Conservation (phyloP, 495 filamentous ascomycete species). For the Tuber microsphaerosporum region DNA sequence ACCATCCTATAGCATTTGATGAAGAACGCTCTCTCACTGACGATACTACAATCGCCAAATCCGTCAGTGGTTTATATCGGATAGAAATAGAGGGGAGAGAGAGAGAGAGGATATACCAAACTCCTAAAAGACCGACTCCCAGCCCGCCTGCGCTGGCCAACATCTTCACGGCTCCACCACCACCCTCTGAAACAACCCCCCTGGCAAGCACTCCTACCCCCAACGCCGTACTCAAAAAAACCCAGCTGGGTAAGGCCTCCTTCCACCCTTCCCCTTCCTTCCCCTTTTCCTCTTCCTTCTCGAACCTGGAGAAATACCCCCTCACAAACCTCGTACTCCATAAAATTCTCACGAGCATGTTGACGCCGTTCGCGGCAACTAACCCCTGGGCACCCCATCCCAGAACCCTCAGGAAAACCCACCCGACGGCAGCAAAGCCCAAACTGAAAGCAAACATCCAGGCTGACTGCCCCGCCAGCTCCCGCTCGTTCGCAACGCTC, state of each 20-base stretch:
- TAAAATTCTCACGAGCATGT: slow-evolving; percentile 71
- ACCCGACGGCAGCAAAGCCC: slow-evolving; percentile 65
- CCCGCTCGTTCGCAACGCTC: slow-evolving; percentile 61
- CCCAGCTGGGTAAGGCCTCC: slow-evolving; percentile 36
- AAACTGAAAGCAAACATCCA: slow-evolving; percentile 77
- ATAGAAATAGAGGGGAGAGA: slow-evolving; percentile 27
- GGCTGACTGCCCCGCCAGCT: slow-evolving; percentile 65
- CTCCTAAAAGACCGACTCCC: slow-evolving; percentile 47
- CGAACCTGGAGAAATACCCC: slow-evolving; percentile 52
- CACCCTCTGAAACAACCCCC: slow-evolving; percentile 30
- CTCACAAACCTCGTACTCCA: slow-evolving; percentile 72
- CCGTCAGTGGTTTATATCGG: slow-evolving; percentile 43
- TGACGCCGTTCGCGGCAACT: slow-evolving; percentile 75
- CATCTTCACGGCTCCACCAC: slow-evolving; percentile 49
- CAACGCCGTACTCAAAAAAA: slow-evolving; percentile 42
- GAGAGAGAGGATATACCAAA: slow-evolving; percentile 11
- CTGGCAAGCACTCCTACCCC: slow-evolving; percentile 40
- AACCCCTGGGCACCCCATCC: slow-evolving; percentile 68
- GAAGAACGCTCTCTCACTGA: slow-evolving; percentile 56
- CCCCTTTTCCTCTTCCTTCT: neutral
- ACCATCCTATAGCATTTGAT: slow-evolving; percentile 47
- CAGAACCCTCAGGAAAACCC: slow-evolving; percentile 58
- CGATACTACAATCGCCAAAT: slow-evolving; percentile 46
- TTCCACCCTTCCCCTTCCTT: slow-evolving; percentile 34
- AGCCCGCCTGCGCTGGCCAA: slow-evolving; percentile 52